A percentile compares a stretch with the other conserved stretches of the same genome.
These are phyloP conservation scores for Pythium volutum DNA, from an alignment of 352 stramenopile species.

Conservation along the genomic window DNA sequence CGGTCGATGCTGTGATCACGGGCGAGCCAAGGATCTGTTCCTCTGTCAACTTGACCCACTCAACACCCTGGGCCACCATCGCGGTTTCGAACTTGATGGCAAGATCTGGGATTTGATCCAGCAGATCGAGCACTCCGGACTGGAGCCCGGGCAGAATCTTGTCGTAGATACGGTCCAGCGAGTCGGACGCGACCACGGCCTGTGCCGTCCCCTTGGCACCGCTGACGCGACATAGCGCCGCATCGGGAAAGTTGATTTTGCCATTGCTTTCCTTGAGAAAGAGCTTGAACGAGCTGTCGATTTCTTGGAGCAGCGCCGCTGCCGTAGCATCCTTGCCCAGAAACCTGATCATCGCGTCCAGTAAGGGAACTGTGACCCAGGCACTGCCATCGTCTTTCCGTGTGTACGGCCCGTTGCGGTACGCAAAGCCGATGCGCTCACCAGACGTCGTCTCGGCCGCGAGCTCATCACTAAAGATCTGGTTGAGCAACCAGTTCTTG, in stretches of 20 bases:
- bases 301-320: constrained; percentile 21
- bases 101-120: constrained; percentile 26
- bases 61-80: constrained; percentile 20
- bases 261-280: constrained; percentile 34
- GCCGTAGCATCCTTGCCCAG: constrained; percentile 25
- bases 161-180: constrained; percentile 29
- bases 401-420: constrained; percentile 32
- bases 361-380: constrained; percentile 35
- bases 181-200: constrained; percentile 21
- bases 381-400: constrained; percentile 44
- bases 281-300: constrained; percentile 29
- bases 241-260: constrained; percentile 40
- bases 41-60: constrained; percentile 10
- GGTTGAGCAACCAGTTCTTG: constrained; percentile 34
- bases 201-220: constrained; percentile 10
- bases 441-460: constrained; percentile 29
- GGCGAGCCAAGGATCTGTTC: constrained; percentile 31
- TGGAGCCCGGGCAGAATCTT: constrained; percentile 38
- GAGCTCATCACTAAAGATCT: constrained; percentile 31
- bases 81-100: constrained; percentile 15
- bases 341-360: constrained; percentile 31
- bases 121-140: constrained; percentile 23
- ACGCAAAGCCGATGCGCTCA: constrained; percentile 31
- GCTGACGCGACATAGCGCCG: constrained; percentile 30
- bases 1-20: constrained; percentile 24